Evolutionary conservation across 192 early-diverging fungal genomes (phyloP).

Genomic region (Entrophospora sp.): DNA sequence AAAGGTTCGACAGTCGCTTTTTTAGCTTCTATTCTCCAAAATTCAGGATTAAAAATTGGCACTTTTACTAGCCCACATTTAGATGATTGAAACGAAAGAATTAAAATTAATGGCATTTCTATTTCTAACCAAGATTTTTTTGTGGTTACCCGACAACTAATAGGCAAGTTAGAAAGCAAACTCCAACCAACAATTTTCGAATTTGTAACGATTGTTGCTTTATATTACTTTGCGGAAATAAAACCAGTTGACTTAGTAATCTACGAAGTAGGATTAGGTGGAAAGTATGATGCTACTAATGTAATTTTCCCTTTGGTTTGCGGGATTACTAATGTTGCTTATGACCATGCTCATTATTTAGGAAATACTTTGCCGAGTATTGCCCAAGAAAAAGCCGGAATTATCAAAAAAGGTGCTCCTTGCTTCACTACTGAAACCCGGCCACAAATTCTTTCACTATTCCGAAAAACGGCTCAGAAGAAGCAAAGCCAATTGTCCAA

Average conservation of each 20-base stretch:
- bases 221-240: constrained; percentile 50
- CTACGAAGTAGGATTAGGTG: constrained; percentile 77
- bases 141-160: too few species aligned
- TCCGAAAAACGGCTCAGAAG: too few species aligned
- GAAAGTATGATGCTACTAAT: constrained; percentile 78
- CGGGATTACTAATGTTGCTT: constrained; percentile 71
- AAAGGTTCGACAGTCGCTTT: constrained; percentile 81
- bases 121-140: constrained; percentile 56
- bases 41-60: constrained; percentile 49
- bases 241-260: constrained; percentile 60
- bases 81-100: constrained; percentile 81
- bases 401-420: constrained; percentile 55
- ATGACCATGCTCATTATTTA: constrained; percentile 64
- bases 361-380: constrained; percentile 68
- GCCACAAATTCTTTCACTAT: too few species aligned
- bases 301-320: constrained; percentile 60
- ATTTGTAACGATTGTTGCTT: constrained; percentile 43
- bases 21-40: constrained; percentile 61
- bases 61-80: constrained; percentile 92
- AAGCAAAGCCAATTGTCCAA: too few species aligned
- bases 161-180: too few species aligned
- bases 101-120: constrained; percentile 80
- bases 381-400: constrained; percentile 77
- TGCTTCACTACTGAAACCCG: too few species aligned
- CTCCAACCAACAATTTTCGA: too few species aligned